Evolutionary conservation across 257 asterid species (phyloP), one percentile per base, ranked within the genome.

Genomic region (Voacanga thouarsii): DNA sequence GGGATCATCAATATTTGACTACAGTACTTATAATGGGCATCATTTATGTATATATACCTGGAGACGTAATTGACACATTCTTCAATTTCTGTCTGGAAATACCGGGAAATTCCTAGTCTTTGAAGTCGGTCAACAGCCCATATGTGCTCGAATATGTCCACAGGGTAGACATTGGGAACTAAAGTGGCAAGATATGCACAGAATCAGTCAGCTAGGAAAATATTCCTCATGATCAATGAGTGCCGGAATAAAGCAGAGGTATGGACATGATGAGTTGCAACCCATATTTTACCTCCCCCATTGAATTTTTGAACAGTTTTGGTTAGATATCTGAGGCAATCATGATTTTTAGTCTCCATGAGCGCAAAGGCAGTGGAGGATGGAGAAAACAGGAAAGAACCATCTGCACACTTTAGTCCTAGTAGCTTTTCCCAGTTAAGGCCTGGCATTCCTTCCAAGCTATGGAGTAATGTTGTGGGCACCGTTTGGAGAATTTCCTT

Each of bases 91-190:
- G 81, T 0, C 61, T 81, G 74, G 56, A 96, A 92, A 85, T 84
- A 88, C 2, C 94, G 89, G 14, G 92, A 96, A 76, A 96, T 83
- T 8, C 99, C 99, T 0, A 96, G 87, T 67, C 99, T 75, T 78
- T 89, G 92, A 10, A 96, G 73, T 39, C 98, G 82, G 77, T 96
- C 99, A 4, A 90, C 89, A 15, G 81, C 91, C 98, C 98, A 96
- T 0, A 96, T 81, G 76, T 85, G 97, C 82, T 93, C 98, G 82
- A 93, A 96, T 83, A 96, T 75, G 86, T 96, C 99, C 87, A 96
- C 99, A 0, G 99, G 99, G 28, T 93, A 96, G 33, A 92, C 97
- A 77, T 87, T 92, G 0, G 99, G 99, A 74, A 89, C 98, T 95
- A 80, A 49, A 14, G 43, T 1, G 57, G 12, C n/a, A 9, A 14